Percentiles rank a stretch among this genome's conserved stretches.
Conservation (phyloP, 1,139 yeast species). For the Debaryomyces singareniensis region DNA sequence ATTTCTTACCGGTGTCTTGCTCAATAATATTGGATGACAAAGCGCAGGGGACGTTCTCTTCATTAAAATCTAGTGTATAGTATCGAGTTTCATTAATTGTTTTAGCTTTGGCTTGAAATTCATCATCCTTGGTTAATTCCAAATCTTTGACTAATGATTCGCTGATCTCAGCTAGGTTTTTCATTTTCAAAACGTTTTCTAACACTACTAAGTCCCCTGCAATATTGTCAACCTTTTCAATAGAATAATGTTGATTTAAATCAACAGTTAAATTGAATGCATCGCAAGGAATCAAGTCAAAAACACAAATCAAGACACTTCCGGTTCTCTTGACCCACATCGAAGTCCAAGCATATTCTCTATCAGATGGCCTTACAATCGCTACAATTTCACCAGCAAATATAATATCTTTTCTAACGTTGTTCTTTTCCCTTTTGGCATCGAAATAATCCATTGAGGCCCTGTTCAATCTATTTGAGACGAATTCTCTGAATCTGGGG, state of each 20-base stretch:
- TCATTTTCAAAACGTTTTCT: constrained; percentile 14
- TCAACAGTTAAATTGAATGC: constrained; percentile 54
- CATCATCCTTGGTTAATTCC: constrained; percentile 6
- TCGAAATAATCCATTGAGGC: constrained; percentile 28
- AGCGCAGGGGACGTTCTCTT: constrained; percentile 61
- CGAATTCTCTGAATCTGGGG: constrained; percentile 65
- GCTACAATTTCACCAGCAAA: constrained; percentile 57
- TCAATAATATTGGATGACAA: constrained; percentile 51
- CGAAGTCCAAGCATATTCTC: constrained; percentile 66
- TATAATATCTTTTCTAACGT: constrained; percentile 22
- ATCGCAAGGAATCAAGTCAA: constrained; percentile 84
- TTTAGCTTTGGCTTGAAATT: constrained; percentile 7
- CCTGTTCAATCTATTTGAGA: constrained; percentile 46
- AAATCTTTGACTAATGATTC: constrained; percentile 24
- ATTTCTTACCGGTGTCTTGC: constrained; percentile 30
- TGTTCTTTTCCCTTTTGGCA: constrained; percentile 6
- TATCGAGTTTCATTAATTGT: constrained; percentile 54
- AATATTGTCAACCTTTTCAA: constrained; percentile 32
- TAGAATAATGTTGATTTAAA: constrained; percentile 17
- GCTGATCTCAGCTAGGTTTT: constrained; percentile 23
- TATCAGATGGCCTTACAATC: constrained; percentile 43
- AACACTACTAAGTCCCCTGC: constrained; percentile 32
- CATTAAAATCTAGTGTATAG: constrained; percentile 48
- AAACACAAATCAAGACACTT: constrained; percentile 69
- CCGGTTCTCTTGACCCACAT: constrained; percentile 82